Conservation (phyloP, 1,139 yeast genomes). For the Geotrichum europaeum region DNA sequence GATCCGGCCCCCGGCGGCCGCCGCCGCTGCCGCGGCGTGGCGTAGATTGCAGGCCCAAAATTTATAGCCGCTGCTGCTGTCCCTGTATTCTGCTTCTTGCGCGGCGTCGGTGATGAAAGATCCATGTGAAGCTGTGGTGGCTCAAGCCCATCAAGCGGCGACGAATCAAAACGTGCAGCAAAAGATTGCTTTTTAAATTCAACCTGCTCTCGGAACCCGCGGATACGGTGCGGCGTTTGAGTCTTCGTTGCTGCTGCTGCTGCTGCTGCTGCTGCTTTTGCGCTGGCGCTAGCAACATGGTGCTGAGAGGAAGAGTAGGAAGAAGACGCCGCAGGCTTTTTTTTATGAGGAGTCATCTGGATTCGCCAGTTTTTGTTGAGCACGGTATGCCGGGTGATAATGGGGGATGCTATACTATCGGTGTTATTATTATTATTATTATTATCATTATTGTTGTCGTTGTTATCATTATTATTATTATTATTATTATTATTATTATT, state of each 20-base stretch:
- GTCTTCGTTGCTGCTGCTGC: background rate
- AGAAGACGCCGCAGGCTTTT: background rate
- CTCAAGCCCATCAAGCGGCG: slow-evolving; percentile 12
- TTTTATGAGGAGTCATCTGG: slow-evolving; percentile 32
- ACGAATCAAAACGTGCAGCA: slow-evolving; percentile 15
- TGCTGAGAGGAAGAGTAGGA: background rate
- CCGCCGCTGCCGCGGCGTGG: background rate
- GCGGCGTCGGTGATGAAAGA: slow-evolving; percentile 9
- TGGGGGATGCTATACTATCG: slow-evolving; percentile 1
- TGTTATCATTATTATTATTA: no score
- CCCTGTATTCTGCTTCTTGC: background rate
- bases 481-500: background rate
- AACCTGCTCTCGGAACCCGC: background rate
- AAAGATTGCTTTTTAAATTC: slow-evolving; percentile 4
- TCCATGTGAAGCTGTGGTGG: slow-evolving; percentile 13
- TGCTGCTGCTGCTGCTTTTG: background rate
- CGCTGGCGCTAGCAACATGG: no score
- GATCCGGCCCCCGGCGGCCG: background rate
- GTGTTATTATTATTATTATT: background rate
- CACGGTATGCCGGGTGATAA: slow-evolving; percentile 33
- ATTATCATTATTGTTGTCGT: background rate
- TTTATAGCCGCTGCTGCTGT: background rate
- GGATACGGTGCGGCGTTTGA: slow-evolving; percentile 2
- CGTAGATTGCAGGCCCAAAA: background rate
- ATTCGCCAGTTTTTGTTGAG: slow-evolving; percentile 35